Percentiles rank a stretch among this genome's conserved stretches.
phyloP scores from a whole-genome alignment of 495 filamentous ascomycete species.

The Hypoxylon lienhwacheense region DNA sequence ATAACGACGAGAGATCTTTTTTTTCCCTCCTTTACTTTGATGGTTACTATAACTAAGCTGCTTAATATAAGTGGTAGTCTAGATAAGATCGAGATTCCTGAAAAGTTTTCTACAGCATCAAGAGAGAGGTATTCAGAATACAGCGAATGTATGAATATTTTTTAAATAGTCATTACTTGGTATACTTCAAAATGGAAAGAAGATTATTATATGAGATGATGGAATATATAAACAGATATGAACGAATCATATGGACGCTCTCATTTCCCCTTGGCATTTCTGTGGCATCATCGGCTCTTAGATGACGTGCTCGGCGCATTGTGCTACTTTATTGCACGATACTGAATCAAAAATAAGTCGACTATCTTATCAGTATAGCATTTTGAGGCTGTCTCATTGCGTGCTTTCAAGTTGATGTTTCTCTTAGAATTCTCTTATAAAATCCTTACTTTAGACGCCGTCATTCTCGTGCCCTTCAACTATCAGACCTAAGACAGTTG shows the following conservation, averaged over 20 bases:
- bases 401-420: neutral
- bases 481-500: neutral
- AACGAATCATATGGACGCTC: neutral
- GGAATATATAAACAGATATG: too few relatives aligned
- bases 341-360: constrained; percentile 5
- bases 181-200: neutral
- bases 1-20: too few relatives aligned
- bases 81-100: too few relatives aligned
- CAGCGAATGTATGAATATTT: too few relatives aligned
- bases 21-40: too few relatives aligned
- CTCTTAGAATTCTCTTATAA: too few relatives aligned
- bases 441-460: neutral
- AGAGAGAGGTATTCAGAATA: too few relatives aligned
- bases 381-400: neutral
- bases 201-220: too few relatives aligned
- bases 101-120: too few relatives aligned
- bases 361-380: constrained; percentile 1
- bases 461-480: neutral
- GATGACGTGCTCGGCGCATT: constrained; percentile 23
- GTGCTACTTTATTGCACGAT: constrained; percentile 15
- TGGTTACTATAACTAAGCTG: too few relatives aligned
- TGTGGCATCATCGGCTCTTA: constrained; percentile 29
- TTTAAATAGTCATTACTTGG: too few relatives aligned
- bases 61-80: too few relatives aligned
- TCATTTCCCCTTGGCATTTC: neutral